Evolutionary conservation across 352 stramenopile genomes (phyloP).

Genomic region (Globisporangium acanthophoron): DNA sequence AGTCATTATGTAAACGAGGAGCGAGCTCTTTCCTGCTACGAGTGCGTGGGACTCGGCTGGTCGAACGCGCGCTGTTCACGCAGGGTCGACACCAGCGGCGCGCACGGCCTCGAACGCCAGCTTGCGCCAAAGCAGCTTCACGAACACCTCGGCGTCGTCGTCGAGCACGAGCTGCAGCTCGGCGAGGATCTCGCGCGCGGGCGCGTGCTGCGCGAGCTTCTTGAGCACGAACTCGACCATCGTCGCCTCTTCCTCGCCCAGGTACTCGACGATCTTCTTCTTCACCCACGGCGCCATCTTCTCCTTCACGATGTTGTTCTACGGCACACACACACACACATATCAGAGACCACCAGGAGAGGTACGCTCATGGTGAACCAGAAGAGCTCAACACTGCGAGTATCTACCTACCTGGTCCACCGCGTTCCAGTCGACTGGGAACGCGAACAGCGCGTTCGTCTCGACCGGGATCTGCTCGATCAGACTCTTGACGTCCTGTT

Average conservation of each 20-base stretch:
- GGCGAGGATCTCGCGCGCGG: constrained; percentile 22
- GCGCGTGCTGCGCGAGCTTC: constrained; percentile 25
- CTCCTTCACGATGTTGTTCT: constrained; percentile 24
- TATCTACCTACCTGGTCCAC: constrained; percentile 15
- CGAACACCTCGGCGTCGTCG: constrained; percentile 44
- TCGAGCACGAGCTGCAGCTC: constrained; percentile 39
- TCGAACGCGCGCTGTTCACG: neutral
- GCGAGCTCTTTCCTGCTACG: neutral
- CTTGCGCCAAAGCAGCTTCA: constrained; percentile 49
- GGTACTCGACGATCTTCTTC: constrained; percentile 50
- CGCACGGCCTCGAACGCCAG: constrained; percentile 43
- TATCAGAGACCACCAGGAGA: neutral
- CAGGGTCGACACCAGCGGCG: neutral
- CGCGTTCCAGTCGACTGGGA: constrained; percentile 30
- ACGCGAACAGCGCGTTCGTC: constrained; percentile 28
- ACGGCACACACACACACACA: neutral
- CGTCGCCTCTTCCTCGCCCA: constrained; percentile 41
- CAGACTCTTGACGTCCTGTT: constrained; percentile 32
- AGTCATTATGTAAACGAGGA: too few species aligned
- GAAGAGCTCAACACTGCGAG: neutral
- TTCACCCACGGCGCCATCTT: constrained; percentile 43
- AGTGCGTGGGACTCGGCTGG: neutral
- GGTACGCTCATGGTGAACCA: too few species aligned
- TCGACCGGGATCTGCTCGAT: constrained; percentile 43
- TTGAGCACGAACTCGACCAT: constrained; percentile 41